These are phyloP conservation scores for Russula abietina DNA, from an alignment of 768 basidiomycete species.

Conservation along the genomic window DNA sequence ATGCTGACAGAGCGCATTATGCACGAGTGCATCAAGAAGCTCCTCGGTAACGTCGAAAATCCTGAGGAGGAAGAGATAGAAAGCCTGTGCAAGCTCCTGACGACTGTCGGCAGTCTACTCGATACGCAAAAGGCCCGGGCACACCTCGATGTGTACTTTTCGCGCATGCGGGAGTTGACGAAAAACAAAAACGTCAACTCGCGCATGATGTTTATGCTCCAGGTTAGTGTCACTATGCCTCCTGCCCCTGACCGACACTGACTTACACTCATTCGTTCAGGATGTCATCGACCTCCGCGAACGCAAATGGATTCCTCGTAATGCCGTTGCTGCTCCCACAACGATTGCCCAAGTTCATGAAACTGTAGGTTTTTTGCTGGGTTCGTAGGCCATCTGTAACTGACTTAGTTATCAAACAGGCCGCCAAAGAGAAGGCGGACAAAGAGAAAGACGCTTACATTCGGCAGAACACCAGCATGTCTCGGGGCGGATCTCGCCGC, in stretches of 20 bases:
- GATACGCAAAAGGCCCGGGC: slow-evolving; percentile 77
- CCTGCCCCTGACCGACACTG: slow-evolving; percentile 5
- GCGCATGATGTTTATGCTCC: slow-evolving; percentile 93
- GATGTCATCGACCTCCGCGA: slow-evolving; percentile 87
- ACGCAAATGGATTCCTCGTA: slow-evolving; percentile 73
- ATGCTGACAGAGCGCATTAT: slow-evolving; percentile 98
- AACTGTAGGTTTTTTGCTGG: slow-evolving; percentile 47
- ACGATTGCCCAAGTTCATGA: slow-evolving; percentile 89
- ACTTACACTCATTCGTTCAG: slow-evolving; percentile 37
- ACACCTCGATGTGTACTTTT: slow-evolving; percentile 91
- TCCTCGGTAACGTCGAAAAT: slow-evolving; percentile 86
- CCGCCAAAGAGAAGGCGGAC: slow-evolving; percentile 83
- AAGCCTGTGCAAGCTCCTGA: slow-evolving; percentile 86
- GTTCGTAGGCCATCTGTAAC: neutral
- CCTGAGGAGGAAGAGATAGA: slow-evolving; percentile 99
- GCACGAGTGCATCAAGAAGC: slow-evolving; percentile 96
- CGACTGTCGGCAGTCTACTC: slow-evolving; percentile 79
- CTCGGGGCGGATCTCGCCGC: slow-evolving; percentile 84
- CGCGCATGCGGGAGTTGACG: slow-evolving; percentile 76
- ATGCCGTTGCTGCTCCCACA: slow-evolving; percentile 67
- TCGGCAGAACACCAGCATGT: slow-evolving; percentile 67
- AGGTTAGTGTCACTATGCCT: slow-evolving; percentile 46
- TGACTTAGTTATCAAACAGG: slow-evolving; percentile 38
- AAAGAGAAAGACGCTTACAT: slow-evolving; percentile 66
- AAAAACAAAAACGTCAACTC: slow-evolving; percentile 71